A percentile compares a stretch with the other conserved stretches of the same genome.
phyloP scores from a whole-genome alignment of 2,329 filamentous ascomycete genomes.

The Remersonia thermophila region DNA sequence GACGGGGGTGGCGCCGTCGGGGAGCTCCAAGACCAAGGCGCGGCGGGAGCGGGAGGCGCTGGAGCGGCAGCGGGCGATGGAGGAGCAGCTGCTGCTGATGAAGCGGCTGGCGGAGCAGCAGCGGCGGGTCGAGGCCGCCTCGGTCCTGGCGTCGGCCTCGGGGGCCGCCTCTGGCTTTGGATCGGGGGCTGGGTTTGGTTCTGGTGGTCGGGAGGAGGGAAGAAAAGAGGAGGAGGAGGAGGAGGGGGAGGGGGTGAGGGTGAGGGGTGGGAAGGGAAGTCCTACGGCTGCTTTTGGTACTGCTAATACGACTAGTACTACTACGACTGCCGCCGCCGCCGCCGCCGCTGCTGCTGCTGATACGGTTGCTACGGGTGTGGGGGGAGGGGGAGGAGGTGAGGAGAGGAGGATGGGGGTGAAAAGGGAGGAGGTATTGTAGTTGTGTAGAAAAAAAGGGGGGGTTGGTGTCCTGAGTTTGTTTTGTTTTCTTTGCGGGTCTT shows the following conservation, averaged over 20 bases:
- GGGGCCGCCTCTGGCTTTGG: conserved; percentile 17
- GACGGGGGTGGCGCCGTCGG: conserved; percentile 81
- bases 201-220: neutral
- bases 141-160: conserved; percentile 50
- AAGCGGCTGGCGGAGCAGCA: conserved; percentile 52
- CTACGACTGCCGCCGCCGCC: too few relatives aligned
- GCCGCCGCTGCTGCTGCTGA: too few relatives aligned
- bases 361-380: too few relatives aligned
- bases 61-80: conserved; percentile 59
- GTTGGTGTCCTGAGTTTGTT: too few relatives aligned
- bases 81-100: conserved; percentile 55
- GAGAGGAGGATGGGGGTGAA: neutral
- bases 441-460: neutral
- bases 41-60: conserved; percentile 75
- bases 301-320: too few relatives aligned
- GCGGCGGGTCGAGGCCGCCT: conserved; percentile 56
- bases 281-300: too few relatives aligned
- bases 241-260: neutral
- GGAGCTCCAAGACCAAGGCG: conserved; percentile 90
- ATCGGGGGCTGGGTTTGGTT: neutral
- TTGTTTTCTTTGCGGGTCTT: too few relatives aligned
- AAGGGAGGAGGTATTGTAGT: neutral
- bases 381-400: neutral
- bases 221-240: neutral
- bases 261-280: neutral